phyloP scores from a whole-genome alignment of 169 alveolate genomes.

The Plasmodium gaboni region DNA sequence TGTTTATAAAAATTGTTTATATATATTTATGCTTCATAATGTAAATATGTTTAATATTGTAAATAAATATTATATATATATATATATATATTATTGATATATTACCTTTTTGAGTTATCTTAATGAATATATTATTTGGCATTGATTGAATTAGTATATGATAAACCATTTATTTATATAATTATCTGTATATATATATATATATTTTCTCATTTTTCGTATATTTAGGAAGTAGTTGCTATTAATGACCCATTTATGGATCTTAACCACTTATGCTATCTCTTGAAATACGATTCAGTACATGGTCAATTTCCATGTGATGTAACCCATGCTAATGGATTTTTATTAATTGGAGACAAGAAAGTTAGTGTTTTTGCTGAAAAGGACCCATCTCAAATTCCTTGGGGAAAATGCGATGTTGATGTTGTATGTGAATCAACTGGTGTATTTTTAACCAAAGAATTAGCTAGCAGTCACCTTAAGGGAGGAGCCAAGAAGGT shows the following conservation, averaged over 20 bases:
- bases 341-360: conserved; percentile 89
- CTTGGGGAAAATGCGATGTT: conserved; percentile 97
- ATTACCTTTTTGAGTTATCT: neutral
- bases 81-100: neutral
- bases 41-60: neutral
- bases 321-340: conserved; percentile 87
- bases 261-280: conserved; percentile 95
- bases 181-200: neutral
- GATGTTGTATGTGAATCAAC: conserved; percentile 98
- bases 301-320: conserved; percentile 94
- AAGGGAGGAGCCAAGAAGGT: conserved; percentile 99
- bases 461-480: conserved; percentile 95
- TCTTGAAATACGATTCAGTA: conserved; percentile 97
- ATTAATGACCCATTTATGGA: conserved; percentile 99
- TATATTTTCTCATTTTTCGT: neutral
- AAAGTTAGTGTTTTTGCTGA: conserved; percentile 90
- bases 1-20: neutral
- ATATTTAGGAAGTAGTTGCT: conserved; percentile 91
- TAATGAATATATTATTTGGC: too few relatives aligned
- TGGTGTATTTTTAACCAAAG: conserved; percentile 97
- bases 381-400: conserved; percentile 96
- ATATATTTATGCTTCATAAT: neutral
- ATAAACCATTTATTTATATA: neutral
- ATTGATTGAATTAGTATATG: too few relatives aligned
- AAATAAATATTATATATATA: neutral